Evolutionary conservation across 2,329 filamentous ascomycete species (phyloP), one percentile per base, ranked within the genome.

Genomic region (Neurospora sp.): DNA sequence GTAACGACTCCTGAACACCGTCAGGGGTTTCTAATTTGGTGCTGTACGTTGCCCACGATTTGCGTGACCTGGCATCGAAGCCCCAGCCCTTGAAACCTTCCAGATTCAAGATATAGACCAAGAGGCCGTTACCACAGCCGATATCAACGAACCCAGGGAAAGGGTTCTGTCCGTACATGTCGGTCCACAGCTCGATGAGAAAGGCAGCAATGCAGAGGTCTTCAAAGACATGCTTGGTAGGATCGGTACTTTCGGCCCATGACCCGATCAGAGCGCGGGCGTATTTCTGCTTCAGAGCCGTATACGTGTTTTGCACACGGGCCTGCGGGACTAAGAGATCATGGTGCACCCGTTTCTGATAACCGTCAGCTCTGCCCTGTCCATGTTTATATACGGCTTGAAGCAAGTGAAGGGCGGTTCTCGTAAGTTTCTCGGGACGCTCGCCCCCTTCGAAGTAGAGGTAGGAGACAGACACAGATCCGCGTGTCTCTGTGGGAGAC

Each of bases 71-170:
- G 0, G 94, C 96, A 79, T 99, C 96, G 76, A 98, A 97, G 0
- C 96, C 96, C 88, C 91, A 96, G 28, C 96, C 96, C 0, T 78
- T 75, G 79, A 93, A 98, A 11, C 93, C 93, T 80, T 98, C 94
- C 71, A 86, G 82, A 15, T 89, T 85, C 4, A 99, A 86, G 43
- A 99, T 87, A 77, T 96, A 88, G 8, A 97, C 92, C 1, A 99
- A 86, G 3, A 99, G 83, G 0, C 96, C 96, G 77, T 98, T 99
- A 1, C 96, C 96, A 77, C 96, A 98, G 5, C 95, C 96, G 66
- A 99, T 93, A 77, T 99, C 96, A 23, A 97, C 92, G 76, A 98
- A 99, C 0, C 95, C 94, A 0, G 93, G 92, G 75, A 97, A 97
- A 0, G 74, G 72, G 0, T 67, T 70, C 58, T 77, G 78, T 43